Evolutionary conservation across 257 asterid species (phyloP).

Genomic region (Osmanthus fragrans): DNA sequence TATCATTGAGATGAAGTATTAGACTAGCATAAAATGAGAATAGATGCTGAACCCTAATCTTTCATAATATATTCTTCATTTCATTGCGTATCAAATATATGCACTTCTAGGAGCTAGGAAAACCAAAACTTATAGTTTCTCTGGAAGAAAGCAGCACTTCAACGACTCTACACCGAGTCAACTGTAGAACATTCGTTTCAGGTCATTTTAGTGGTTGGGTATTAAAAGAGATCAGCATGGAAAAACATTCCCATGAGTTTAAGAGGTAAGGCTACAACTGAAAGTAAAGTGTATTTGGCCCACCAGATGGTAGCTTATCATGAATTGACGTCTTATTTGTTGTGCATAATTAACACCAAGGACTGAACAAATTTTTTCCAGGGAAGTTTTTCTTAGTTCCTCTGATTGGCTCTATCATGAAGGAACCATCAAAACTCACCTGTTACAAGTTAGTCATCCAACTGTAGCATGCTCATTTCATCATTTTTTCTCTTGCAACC

Average conservation of each 20-base stretch:
- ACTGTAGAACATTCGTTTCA: too few species aligned
- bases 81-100: not conserved
- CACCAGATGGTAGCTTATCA: not conserved
- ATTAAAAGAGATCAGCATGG: not conserved
- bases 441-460: not conserved
- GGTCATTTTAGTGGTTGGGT: not conserved
- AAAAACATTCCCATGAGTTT: not conserved
- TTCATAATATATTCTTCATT: not conserved
- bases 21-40: not conserved
- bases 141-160: not conserved
- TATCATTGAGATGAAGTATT: not conserved
- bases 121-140: not conserved
- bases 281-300: not conserved
- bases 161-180: not conserved
- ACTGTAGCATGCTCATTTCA: too few species aligned
- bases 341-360: not conserved
- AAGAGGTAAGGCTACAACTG: not conserved
- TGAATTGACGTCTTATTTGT: not conserved
- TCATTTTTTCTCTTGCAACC: not conserved
- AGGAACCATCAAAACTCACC: not conserved
- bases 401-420: not conserved
- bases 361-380: not conserved
- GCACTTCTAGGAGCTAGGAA: not conserved
- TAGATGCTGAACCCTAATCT: not conserved
- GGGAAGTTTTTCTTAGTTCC: not conserved